Base-by-base conservation (phyloP, 805 yeast species). In the Tetrapisispora pingtungensis region DNA sequence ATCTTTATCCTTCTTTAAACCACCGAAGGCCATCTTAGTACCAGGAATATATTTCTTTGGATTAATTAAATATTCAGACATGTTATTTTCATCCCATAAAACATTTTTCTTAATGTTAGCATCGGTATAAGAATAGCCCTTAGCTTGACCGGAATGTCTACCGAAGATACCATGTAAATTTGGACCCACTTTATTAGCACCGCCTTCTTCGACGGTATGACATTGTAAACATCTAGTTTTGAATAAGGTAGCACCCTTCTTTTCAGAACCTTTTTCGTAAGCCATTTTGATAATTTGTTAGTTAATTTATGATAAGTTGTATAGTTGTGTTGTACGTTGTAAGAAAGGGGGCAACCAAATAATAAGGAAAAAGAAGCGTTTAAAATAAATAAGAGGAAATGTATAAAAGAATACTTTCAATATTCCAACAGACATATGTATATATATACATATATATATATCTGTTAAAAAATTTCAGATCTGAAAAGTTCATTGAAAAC, bases 11-110 rank as follows among this genome's bases (percentile, higher is more conserved):
- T 93, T 93, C 89, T 93, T 93, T 73, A 93, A 80, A 76, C 98
- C 98, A 75, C 96, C 98, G 64, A 90, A 93, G 55, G 98, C 97
- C 98, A 93, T 93, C 84, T 93, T 93, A 77, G 97, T 93, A 72
- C 98, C 98, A 68, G 98, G 98, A 60, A 93, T 88, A 78, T 88
- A 93, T 77, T 93, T 93, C 94, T 93, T 93, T 75, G 98, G 98
- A 85, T 93, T 93, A 74, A 84, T 95, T 72, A 93, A 80, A 83
- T 93, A 93, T 70, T 85, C 95, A 60, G 83, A 77, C 84, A 93
- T 78, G 69, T 87, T 78, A 67, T 88, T 88, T 65, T 80, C 88
- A 56, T 64, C 59, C 98, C 98, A 93, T 49, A 60, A 59, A 52
- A 93, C 95, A 66, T 88, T 94, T 74, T 88, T 88, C 76, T 82